Base-by-base conservation (phyloP, 495 filamentous ascomycete genomes). In the Cairneyella variabilis region DNA sequence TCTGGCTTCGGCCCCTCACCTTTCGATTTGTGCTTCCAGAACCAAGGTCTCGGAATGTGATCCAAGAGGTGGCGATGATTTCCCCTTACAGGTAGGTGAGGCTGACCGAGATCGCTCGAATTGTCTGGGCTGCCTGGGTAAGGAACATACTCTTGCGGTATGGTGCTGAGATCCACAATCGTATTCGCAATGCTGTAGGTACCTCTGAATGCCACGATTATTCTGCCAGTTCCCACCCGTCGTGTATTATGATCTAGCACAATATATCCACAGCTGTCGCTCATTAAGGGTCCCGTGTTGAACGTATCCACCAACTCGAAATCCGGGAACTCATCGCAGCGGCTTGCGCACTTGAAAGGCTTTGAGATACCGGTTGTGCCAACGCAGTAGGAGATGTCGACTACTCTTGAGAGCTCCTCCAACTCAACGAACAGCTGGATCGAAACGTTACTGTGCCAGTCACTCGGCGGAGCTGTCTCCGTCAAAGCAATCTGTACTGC, bases 331-430 rank as follows among this genome's bases (percentile, higher is more conserved):
- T 96, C 88, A 7, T 68, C 63, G 68, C 93, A 98, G 62, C 84
- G 88, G 54, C 86, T 91, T 21, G 83, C 78, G 66, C 93, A 98
- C 37, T 80, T 63, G 64, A 98, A 98, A 8, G 93, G 93, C 50
- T 81, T 78, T 7, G 76, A 69, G 50, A 97, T 81, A 28, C 93
- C 93, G 1, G 76, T 71, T n/a, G 78, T 82, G 37, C 89, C 88
- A 49, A 97, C 86, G 67, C 93, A 98, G 75, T 98, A 98, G 25
- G 90, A 75, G 43, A 98, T 93, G 57, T 98, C 95, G 23, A 97
- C 92, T 2, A 98, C 76, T 39, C 90, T 83, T 12, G 92, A 80
- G 47, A 91, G 70, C 64, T 95, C 89, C 61, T 96, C 89, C 20
- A 98, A 78, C 12, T 90, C 87, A 50, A 76, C 68, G 71, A 93